A percentile compares a stretch with the other conserved stretches of the same genome.
phyloP scores from a whole-genome alignment of 441 rosid genomes.

The Geranium incanum region DNA sequence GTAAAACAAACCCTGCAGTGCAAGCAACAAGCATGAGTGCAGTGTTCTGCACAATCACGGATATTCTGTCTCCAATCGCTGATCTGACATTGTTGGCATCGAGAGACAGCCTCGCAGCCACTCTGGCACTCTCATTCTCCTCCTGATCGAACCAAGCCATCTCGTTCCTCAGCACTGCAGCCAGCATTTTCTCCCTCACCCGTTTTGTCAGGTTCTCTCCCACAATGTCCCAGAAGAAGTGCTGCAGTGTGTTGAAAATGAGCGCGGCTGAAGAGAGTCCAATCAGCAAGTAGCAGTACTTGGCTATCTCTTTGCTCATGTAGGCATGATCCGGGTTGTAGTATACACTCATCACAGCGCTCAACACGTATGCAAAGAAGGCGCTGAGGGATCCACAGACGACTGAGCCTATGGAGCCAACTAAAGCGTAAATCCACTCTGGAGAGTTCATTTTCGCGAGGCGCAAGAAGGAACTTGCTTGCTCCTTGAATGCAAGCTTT shows the following conservation, averaged over 20 bases:
- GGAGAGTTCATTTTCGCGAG: constrained; percentile 97
- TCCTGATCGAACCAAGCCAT: constrained; percentile 99
- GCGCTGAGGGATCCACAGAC: constrained; percentile 92
- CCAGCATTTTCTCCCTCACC: constrained; percentile 89
- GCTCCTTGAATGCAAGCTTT: constrained; percentile 90
- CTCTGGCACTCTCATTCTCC: constrained; percentile 93
- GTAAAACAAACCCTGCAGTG: constrained; percentile 94
- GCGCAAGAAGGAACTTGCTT: constrained; percentile 95
- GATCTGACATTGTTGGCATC: constrained; percentile 99
- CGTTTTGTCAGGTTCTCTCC: constrained; percentile 98
- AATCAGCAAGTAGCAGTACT: constrained; percentile 83
- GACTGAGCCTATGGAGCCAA: constrained; percentile 87
- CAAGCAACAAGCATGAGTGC: constrained; percentile 95
- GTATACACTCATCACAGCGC: constrained; percentile 90
- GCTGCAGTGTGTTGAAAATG: constrained; percentile 90
- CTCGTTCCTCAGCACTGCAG: constrained; percentile 83
- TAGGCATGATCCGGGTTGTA: constrained; percentile 77
- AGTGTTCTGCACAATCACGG: constrained; percentile 93
- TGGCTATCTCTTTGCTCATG: constrained; percentile 79
- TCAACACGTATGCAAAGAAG: constrained; percentile 89
- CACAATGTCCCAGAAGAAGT: constrained; percentile 97
- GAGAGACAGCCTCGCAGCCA: constrained; percentile 80
- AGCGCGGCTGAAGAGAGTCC: constrained; percentile 95
- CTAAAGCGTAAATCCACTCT: constrained; percentile 87
- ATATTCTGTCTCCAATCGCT: constrained; percentile 94